Evolutionary conservation across 2,329 filamentous ascomycete species (phyloP).

Genomic region (Allantophomopsis cytisporea): DNA sequence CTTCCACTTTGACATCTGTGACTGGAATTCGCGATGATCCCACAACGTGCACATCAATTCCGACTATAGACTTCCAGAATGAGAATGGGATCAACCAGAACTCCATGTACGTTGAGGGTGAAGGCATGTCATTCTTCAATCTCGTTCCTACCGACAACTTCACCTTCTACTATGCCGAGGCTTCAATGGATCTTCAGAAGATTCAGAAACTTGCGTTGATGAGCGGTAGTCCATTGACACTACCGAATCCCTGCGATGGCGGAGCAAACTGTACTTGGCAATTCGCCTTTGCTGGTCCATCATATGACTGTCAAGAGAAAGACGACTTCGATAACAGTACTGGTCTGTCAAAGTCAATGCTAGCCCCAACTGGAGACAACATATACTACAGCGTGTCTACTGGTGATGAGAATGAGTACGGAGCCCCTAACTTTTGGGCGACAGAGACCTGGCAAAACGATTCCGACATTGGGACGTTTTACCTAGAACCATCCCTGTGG

Average conservation of each 20-base stretch:
- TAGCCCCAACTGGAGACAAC: neutral
- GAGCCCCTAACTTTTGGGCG: neutral
- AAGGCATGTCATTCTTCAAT: neutral
- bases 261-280: neutral
- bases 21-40: neutral
- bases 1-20: neutral
- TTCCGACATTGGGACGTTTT: neutral
- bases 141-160: neutral
- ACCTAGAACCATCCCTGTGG: neutral
- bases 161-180: neutral
- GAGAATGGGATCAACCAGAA: neutral
- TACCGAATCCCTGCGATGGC: neutral
- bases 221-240: neutral
- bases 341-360: neutral
- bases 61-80: neutral
- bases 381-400: neutral
- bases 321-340: neutral
- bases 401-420: neutral
- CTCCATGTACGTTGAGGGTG: neutral
- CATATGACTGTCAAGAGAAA: constrained; percentile 1
- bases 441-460: neutral
- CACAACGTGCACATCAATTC: neutral
- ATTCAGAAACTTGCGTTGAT: neutral
- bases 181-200: neutral
- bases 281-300: neutral